A percentile compares a stretch with the other conserved stretches of the same genome.
Conservation (phyloP, 805 yeast species). For the Yamadazyma sp. region DNA sequence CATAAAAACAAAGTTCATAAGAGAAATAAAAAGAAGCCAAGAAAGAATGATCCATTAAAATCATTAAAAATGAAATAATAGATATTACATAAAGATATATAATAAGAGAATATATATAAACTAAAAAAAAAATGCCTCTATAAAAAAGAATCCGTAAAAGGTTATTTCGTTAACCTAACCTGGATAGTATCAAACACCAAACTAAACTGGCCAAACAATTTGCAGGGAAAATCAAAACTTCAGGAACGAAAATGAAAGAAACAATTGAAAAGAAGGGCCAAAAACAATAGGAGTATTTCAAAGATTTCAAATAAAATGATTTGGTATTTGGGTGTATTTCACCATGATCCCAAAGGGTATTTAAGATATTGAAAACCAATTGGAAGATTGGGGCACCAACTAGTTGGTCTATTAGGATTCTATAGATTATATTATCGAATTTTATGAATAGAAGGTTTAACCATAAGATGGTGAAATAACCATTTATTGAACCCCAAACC, state of each 20-base stretch:
- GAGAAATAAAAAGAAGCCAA: slow-evolving; percentile 32
- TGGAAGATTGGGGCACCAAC: slow-evolving; percentile 58
- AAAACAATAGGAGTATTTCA: slow-evolving; percentile 50
- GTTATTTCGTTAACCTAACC: slow-evolving; percentile 17
- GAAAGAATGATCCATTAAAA: slow-evolving; percentile 65
- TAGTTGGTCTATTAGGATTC: slow-evolving; percentile 52
- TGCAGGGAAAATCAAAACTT: slow-evolving; percentile 52
- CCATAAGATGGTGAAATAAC: slow-evolving; percentile 54
- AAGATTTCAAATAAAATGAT: slow-evolving; percentile 42
- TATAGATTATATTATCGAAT: slow-evolving; percentile 31
- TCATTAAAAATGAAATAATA: slow-evolving; percentile 24
- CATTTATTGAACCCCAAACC: slow-evolving; percentile 62
- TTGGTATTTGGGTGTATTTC: slow-evolving; percentile 31
- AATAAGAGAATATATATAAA: not conserved
- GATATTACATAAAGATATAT: not conserved
- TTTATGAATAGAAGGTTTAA: slow-evolving; percentile 42
- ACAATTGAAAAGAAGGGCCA: slow-evolving; percentile 59
- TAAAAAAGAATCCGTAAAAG: no score
- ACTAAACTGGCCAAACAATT: slow-evolving; percentile 55
- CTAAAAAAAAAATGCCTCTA: no score
- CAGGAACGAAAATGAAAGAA: slow-evolving; percentile 48
- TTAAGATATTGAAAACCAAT: slow-evolving; percentile 44
- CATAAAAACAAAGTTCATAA: slow-evolving; percentile 49
- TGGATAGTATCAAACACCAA: slow-evolving; percentile 54
- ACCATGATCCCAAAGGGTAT: slow-evolving; percentile 55